Evolutionary conservation across 257 asterid genomes (phyloP), one percentile per base, ranked within the genome.

Genomic region (Nicotiana noctiflora): DNA sequence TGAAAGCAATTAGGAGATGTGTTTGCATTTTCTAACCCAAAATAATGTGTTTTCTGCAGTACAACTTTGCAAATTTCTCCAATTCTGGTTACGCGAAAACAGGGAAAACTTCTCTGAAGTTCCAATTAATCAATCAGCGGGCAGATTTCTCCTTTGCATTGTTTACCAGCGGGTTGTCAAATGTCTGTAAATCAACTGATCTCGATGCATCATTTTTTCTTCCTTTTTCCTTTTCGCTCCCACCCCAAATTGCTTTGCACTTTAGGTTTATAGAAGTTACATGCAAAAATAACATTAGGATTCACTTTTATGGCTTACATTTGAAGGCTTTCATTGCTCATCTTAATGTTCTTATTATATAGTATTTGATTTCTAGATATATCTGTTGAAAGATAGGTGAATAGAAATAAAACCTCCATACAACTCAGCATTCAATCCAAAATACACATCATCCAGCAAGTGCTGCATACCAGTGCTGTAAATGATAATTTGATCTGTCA

Each of bases 81-180:
- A 80, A 86, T 82, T 31, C 93, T 3, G 57, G 75, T 66, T 95
- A 95, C 77, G 44, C 80, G 40, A 88, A 86, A 83, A 87, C 87
- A 1, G 98, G 99, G 75, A 93, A 89, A 75, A 85, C 95, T 80
- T 92, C 93, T 15, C 14, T 95, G 77, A 88, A 82, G 86, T 85
- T 95, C 83, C 93, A 82, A 84, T 78, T 95, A 55, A 92, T 95
- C 88, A 95, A 95, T 82, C 98, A 95, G 88, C 86, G 87, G 4
- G 89, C 84, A 62, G 91, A 88, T 90, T 89, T 75, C 82, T 90
- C 91, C 74, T 88, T 88, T 62, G 90, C 86, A n/a, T 86, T 90
- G 76, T 90, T 90, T 81, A 51, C 89, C 21, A 90, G 90, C 56
- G 93, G 93, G 40, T 75, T 90, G 75, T 80, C 84, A 76, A 86